Evolutionary conservation across 192 early-diverging fungal species (phyloP), one percentile per base, ranked within the genome.

Genomic region (Linnemannia schmuckeri): DNA sequence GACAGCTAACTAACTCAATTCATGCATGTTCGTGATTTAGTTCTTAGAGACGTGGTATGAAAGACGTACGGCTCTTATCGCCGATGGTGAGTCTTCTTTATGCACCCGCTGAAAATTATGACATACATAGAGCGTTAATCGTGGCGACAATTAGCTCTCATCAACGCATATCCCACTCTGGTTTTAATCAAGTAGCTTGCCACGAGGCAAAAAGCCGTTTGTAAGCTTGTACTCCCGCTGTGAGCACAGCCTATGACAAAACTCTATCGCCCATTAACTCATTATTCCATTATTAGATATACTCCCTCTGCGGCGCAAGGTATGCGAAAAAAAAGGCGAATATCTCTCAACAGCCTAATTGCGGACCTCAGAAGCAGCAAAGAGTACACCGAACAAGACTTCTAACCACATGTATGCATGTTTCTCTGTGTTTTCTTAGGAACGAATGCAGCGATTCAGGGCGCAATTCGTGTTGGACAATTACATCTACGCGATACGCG

Each of bases 11-110:
- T 13, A 54, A 54, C 52, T 37, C 7, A 37, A n/a, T 66, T n/a
- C 68, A 10, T 30, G 33, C 33, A 7, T 69, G 27, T 69, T 10
- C 37, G 3, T 10, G 13, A 12, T 18, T 5, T 68, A 81, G 74
- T 81, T 81, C n/a, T 81, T 81, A 30, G 74, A 81, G n/a, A 81
- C 80, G 7, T 81, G 80, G 80, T 75, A 52, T 33, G 7, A 30
- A 68, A 37, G 35, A 41, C n/a, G 74, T 24, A 54, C 63, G 0
- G 80, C 71, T 12, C 80, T 81, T 3, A 71, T n/a, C n/a, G n/a
- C n/a, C n/a, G n/a, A n/a, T n/a, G n/a, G 80, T 81, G 55, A 70
- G 27, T 41, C 2, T 61, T 13, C 12, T n/a, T n/a, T 71, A 37
- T 37, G 37, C 37, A 37, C 1, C 37, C 37, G 37, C 3, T 37